Evolutionary conservation across 805 yeast species (phyloP).

Genomic region (Schwanniomyces pseudopolymorphus): DNA sequence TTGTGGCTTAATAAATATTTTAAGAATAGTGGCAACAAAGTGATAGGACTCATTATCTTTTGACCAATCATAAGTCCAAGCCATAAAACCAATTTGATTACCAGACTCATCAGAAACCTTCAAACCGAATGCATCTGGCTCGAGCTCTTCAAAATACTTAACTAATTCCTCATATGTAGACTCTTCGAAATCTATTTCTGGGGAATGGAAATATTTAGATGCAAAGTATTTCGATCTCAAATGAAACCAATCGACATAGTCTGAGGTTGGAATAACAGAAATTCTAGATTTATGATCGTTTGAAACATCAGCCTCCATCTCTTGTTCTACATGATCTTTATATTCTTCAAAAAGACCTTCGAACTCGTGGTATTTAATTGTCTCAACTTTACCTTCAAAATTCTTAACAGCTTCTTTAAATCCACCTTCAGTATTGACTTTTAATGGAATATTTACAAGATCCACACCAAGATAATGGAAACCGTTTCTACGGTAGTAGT

Average conservation of each 20-base stretch:
- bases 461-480: conserved; percentile 39
- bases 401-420: conserved; percentile 1
- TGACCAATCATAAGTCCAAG: conserved; percentile 43
- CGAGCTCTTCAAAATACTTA: conserved; percentile 18
- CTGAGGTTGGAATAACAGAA: conserved; percentile 25
- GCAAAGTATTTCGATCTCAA: conserved; percentile 34
- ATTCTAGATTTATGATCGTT: conserved; percentile 32
- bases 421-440: background rate
- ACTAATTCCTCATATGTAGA: conserved; percentile 20
- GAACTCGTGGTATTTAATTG: conserved; percentile 31
- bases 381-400: conserved; percentile 9
- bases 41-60: conserved; percentile 13
- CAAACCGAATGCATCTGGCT: conserved; percentile 35
- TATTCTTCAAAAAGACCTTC: conserved; percentile 20
- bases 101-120: conserved; percentile 17
- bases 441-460: conserved; percentile 22
- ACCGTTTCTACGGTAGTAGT: conserved; percentile 38
- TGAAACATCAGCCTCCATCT: conserved; percentile 16
- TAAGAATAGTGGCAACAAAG: conserved; percentile 22
- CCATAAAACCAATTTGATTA: conserved; percentile 25
- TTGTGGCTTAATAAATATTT: conserved; percentile 21
- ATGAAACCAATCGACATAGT: conserved; percentile 42
- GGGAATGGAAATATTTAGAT: conserved; percentile 17
- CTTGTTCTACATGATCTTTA: conserved; percentile 16
- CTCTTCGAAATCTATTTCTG: conserved; percentile 15